Evolutionary conservation across 106 monocot species (phyloP).

Genomic region (Posidonia australis): DNA sequence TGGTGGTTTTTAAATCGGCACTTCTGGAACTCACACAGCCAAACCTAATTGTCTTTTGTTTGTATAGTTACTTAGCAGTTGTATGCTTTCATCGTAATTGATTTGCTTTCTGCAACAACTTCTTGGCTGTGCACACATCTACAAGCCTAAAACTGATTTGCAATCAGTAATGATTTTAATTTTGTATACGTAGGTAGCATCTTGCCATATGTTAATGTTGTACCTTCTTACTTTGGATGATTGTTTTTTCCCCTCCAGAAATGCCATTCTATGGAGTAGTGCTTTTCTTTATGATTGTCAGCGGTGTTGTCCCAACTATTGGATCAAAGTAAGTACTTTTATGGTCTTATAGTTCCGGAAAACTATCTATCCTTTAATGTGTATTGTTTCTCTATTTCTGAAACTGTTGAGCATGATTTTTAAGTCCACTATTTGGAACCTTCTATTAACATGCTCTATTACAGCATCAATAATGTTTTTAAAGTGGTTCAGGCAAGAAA

Average conservation of each 20-base stretch:
- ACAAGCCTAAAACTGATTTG: no score
- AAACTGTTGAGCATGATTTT: not conserved
- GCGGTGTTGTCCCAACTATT: constrained; percentile 81
- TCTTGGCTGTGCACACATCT: no score
- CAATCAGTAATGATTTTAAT: no score
- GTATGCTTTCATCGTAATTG: no score
- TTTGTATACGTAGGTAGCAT: no score
- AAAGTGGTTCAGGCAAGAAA: constrained; percentile 73
- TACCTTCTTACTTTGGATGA: not conserved
- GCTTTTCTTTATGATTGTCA: constrained; percentile 50
- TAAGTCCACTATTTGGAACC: not conserved
- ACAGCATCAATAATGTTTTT: constrained; percentile 72
- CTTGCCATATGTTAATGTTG: no score
- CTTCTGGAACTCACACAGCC: no score
- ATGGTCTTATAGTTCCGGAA: not conserved
- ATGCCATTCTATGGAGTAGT: constrained; percentile 70
- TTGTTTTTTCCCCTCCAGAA: constrained; percentile 31
- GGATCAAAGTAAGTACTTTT: constrained; percentile 60
- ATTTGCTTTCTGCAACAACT: no score
- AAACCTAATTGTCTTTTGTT: no score
- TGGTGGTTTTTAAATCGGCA: no score
- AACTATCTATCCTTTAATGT: not conserved
- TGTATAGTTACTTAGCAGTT: no score
- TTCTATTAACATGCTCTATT: constrained; percentile 1
- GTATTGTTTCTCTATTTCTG: not conserved